These are phyloP conservation scores for Echria macrotheca DNA, from an alignment of 495 filamentous ascomycete genomes.

Conservation along the genomic window DNA sequence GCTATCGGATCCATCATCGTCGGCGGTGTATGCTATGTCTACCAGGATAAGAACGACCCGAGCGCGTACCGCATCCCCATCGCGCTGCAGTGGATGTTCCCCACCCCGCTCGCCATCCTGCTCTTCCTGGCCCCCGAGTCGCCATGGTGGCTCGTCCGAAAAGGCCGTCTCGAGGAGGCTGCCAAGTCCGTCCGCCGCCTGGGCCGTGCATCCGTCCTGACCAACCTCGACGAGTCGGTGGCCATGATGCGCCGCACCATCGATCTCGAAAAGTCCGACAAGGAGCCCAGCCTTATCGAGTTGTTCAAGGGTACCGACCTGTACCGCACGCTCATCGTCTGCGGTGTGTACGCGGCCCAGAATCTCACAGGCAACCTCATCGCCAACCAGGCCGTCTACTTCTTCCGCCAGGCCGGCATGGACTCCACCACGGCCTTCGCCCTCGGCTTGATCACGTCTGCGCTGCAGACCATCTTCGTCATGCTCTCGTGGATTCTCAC, in stretches of 20 bases:
- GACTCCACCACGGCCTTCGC: conserved; percentile 33
- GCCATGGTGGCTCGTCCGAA: conserved; percentile 45
- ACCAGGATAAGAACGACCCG: conserved; percentile 30
- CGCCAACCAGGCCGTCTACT: conserved; percentile 34
- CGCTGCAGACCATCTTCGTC: conserved; percentile 46
- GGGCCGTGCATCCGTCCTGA: conserved; percentile 23
- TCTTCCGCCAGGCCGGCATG: conserved; percentile 35
- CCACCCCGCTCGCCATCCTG: conserved; percentile 32
- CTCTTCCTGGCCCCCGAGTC: conserved; percentile 45
- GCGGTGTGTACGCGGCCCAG: conserved; percentile 39
- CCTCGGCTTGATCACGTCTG: conserved; percentile 46
- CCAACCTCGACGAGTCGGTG: conserved; percentile 34
- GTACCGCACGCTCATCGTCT: conserved; percentile 44
- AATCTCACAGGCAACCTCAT: conserved; percentile 33
- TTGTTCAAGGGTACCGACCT: conserved; percentile 40
- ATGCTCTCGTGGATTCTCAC: conserved; percentile 50
- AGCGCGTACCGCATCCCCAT: conserved; percentile 43
- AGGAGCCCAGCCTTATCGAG: conserved; percentile 33
- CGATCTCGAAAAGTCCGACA: conserved; percentile 21
- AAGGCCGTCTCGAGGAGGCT: conserved; percentile 39
- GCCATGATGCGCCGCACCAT: conserved; percentile 31
- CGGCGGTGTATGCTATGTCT: conserved; percentile 39
- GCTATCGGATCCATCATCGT: conserved; percentile 43
- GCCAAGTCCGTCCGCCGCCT: conserved; percentile 34
- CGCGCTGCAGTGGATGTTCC: conserved; percentile 46